phyloP scores from a whole-genome alignment of 495 filamentous ascomycete genomes.

The Penicillium fimorum region DNA sequence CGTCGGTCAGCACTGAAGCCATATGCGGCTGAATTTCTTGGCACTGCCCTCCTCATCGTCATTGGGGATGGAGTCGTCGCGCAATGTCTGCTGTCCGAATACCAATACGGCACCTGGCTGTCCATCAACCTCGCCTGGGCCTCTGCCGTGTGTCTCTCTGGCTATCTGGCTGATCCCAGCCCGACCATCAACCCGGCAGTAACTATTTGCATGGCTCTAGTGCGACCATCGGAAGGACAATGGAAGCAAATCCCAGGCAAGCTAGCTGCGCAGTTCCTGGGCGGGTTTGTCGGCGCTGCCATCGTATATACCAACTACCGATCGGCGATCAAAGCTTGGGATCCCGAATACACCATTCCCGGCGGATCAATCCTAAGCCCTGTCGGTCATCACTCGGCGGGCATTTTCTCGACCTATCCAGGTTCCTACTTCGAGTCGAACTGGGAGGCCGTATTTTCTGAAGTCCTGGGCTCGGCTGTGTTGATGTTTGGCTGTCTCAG shows the following conservation, averaged over 20 bases:
- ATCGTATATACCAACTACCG: slow-evolving; percentile 40
- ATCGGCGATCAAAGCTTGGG: slow-evolving; percentile 36
- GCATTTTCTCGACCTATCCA: slow-evolving; percentile 38
- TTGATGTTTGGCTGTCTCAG: slow-evolving; percentile 35
- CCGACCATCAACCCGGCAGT: slow-evolving; percentile 36
- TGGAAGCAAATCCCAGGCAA: slow-evolving; percentile 33
- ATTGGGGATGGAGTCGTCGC: slow-evolving; percentile 40
- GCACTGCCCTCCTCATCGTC: slow-evolving; percentile 35
- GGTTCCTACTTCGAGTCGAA: slow-evolving; percentile 28
- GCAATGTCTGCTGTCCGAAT: slow-evolving; percentile 36
- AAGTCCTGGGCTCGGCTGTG: slow-evolving; percentile 33
- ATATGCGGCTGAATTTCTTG: slow-evolving; percentile 38
- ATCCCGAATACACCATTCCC: slow-evolving; percentile 40
- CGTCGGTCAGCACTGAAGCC: slow-evolving; percentile 28
- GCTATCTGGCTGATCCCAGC: slow-evolving; percentile 32
- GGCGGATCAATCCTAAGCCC: slow-evolving; percentile 38
- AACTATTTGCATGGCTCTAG: slow-evolving; percentile 29
- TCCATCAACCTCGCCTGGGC: slow-evolving; percentile 42
- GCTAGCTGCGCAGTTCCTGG: slow-evolving; percentile 33
- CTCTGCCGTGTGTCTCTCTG: slow-evolving; percentile 31
- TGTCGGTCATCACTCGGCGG: slow-evolving; percentile 34
- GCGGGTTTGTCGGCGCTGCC: slow-evolving; percentile 35
- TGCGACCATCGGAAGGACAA: slow-evolving; percentile 31
- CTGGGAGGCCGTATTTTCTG: slow-evolving; percentile 37
- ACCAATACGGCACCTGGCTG: slow-evolving; percentile 39